Evolutionary conservation across 1,284 basidiomycete species (phyloP), one percentile per base, ranked within the genome.

Genomic region (Bondarzewia mesenterica): DNA sequence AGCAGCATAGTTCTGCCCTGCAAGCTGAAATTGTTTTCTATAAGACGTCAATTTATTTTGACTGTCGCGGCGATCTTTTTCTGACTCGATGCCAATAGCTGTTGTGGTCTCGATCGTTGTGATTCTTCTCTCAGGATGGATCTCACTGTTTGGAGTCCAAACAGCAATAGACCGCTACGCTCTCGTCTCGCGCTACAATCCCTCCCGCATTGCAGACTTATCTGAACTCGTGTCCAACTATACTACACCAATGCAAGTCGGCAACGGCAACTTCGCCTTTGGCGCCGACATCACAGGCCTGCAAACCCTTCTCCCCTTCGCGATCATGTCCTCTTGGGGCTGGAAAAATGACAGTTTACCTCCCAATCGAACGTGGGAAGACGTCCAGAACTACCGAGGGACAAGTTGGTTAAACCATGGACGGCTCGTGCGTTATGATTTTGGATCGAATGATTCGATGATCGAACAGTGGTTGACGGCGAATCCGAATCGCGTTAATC

Each of bases 221-320:
- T 32, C 5, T n/a, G 12, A 32, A 32, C 10, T 12, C 29, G 29
- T n/a, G 2, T 16, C 25, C 7, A 73, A 65, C 55, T 37, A 56
- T 5, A 67, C 60, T 23, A 79, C 78, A 3, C 78, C 78, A 5
- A 71, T 80, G 66, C 78, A 80, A 59, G 67, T 80, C 43, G 79
- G 79, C 7, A 82, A 80, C 58, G 78, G 79, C 12, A 74, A 76
- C 58, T 80, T 82, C 54, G 78, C 77, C 4, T 80, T 82, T 53
- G 75, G 75, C 15, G 72, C 74, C 15, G 79, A 80, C 59, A 60
- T 79, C 10, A 79, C 78, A 1, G 75, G 76, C 8, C 65, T 80
- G 18, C 78, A 80, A 59, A 79, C 77, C 1, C 72, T 79, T 58
- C 66, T 69, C 36, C 76, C 77, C 5, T 80, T 70, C 60, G 72